Evolutionary conservation across 345 rosid species (phyloP).

Genomic region (Lepidium africanum): DNA sequence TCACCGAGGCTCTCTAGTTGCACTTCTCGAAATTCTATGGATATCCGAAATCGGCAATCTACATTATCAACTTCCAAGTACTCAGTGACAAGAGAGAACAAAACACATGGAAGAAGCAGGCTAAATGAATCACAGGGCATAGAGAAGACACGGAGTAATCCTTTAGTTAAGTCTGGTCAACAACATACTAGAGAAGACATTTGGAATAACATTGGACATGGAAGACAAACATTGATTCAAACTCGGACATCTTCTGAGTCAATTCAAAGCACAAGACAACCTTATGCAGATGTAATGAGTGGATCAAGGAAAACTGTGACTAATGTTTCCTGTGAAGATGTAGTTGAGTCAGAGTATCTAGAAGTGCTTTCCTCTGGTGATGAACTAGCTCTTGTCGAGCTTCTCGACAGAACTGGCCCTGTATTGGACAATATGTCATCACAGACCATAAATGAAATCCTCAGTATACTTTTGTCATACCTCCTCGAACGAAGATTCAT

Average conservation of each 20-base stretch:
- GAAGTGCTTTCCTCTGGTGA: constrained; percentile 65
- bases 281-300: constrained; percentile 30
- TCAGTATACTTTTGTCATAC: constrained; percentile 51
- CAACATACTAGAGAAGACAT: constrained; percentile 36
- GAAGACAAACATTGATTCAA: constrained; percentile 29
- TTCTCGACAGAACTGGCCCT: constrained; percentile 85
- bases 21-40: constrained; percentile 64
- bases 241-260: constrained; percentile 33
- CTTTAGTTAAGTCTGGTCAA: constrained; percentile 28
- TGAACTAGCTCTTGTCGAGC: constrained; percentile 66
- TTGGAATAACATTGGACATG: constrained; percentile 36
- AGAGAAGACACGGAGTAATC: constrained; percentile 35
- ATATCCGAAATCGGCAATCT: constrained; percentile 43
- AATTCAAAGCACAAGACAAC: constrained; percentile 29
- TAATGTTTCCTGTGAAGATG: constrained; percentile 53
- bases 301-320: constrained; percentile 50
- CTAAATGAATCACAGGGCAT: constrained; percentile 37
- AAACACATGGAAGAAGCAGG: constrained; percentile 41
- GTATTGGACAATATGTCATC: constrained; percentile 62
- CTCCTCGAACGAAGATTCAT: constrained; percentile 62
- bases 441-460: constrained; percentile 55
- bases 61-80: constrained; percentile 40
- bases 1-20: constrained; percentile 61
- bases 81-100: constrained; percentile 48
- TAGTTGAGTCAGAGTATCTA: constrained; percentile 70